Conservation (phyloP, 169 alveolate genomes). For the Eimeria tenella region DNA sequence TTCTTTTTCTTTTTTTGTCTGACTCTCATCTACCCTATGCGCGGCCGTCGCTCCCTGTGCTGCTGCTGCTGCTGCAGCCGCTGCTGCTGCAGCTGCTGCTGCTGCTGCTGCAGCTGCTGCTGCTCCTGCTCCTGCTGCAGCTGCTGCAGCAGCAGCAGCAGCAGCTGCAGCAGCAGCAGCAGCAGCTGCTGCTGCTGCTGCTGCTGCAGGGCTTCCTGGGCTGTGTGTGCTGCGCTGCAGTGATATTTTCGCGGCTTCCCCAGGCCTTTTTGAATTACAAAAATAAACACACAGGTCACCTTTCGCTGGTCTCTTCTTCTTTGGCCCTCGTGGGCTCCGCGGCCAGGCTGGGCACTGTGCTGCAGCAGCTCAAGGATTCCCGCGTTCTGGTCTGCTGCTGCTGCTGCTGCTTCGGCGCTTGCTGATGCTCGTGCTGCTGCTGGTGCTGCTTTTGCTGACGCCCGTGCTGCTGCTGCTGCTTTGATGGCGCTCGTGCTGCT, state of each 20-base stretch:
- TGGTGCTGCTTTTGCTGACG: not conserved
- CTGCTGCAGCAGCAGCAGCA: too few relatives aligned
- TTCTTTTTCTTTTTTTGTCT: too few relatives aligned
- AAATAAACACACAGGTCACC: slow-evolving; percentile 56
- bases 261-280: slow-evolving; percentile 29
- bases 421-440: not conserved
- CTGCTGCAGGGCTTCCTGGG: not conserved
- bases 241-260: slow-evolving; percentile 39
- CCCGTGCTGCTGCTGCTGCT: too few relatives aligned
- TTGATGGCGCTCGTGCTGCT: too few relatives aligned
- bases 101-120: too few relatives aligned
- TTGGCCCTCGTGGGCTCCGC: slow-evolving; percentile 25
- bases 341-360: slow-evolving; percentile 48
- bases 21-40: not conserved
- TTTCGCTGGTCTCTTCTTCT: not conserved
- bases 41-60: too few relatives aligned
- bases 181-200: not conserved
- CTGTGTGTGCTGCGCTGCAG: not conserved
- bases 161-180: not conserved
- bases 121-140: not conserved
- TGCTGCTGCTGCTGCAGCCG: too few relatives aligned
- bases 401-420: not conserved
- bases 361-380: not conserved
- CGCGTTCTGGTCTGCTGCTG: slow-evolving; percentile 23
- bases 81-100: not conserved